phyloP scores from a whole-genome alignment of 2,329 filamentous ascomycete species.

The Aspergillus pseudonomiae region DNA sequence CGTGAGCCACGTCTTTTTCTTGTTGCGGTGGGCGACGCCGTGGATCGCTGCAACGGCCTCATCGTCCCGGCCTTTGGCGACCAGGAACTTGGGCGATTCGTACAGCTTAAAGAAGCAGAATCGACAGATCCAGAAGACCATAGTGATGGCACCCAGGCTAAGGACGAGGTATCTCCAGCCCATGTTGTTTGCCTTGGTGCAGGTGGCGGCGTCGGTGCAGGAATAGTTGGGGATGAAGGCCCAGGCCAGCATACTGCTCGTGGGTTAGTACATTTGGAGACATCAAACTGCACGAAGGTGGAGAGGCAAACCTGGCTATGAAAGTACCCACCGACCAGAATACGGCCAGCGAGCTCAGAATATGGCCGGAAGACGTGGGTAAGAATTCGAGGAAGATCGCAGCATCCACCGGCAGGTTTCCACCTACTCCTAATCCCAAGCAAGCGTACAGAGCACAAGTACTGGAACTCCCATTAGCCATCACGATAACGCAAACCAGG shows the following conservation, averaged over 20 bases:
- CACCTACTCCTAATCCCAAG: conserved; percentile 70
- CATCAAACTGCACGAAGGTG: neutral
- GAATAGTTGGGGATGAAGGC: conserved; percentile 71
- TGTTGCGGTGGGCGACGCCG: conserved; percentile 74
- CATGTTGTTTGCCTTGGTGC: conserved; percentile 55
- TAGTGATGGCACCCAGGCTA: conserved; percentile 69
- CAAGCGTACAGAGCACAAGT: conserved; percentile 62
- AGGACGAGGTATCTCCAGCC: conserved; percentile 76
- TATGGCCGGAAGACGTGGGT: conserved; percentile 67
- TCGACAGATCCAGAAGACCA: conserved; percentile 74
- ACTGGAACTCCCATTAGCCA: conserved; percentile 22
- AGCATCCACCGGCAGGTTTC: conserved; percentile 79
- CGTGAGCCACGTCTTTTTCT: conserved; percentile 72
- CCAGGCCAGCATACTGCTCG: conserved; percentile 62
- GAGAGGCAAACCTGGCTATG: conserved; percentile 35
- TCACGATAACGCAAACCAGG: conserved; percentile 19
- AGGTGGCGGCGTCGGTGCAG: conserved; percentile 39
- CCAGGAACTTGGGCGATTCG: conserved; percentile 81
- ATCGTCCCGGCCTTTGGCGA: conserved; percentile 72
- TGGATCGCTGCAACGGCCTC: conserved; percentile 81
- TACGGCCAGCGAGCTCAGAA: conserved; percentile 74
- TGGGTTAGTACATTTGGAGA: neutral
- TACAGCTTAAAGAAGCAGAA: conserved; percentile 79
- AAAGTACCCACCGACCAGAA: conserved; percentile 85
- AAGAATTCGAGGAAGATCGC: conserved; percentile 82